Base-by-base conservation (phyloP, 1,284 basidiomycete species). In the Termitomyces sp. region DNA sequence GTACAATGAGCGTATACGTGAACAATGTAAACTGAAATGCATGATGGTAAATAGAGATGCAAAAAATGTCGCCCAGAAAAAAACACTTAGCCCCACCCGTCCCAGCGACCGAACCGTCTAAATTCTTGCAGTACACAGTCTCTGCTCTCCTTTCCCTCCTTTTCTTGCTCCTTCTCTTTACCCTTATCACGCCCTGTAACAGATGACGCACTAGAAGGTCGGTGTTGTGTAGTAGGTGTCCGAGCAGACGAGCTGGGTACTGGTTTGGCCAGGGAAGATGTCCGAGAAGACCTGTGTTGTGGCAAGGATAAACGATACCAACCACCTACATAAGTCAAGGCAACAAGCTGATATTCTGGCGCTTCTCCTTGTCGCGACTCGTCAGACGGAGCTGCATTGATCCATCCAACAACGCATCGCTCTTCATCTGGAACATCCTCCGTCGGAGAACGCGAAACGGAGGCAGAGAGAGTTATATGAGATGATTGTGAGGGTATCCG, bases 251-350 rank as follows among this genome's bases (percentile, higher is more conserved):
- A 78, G 28, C 69, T 69, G 33, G 73, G 61, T 34, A 55, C 56
- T 41, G 54, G 49, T 54, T 36, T 55, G 9, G 52, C 46, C n/a
- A 63, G 48, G 24, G 65, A 50, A 17, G 68, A 57, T 5, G 69
- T 44, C 0, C 65, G 51, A 9, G 60, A 55, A 10, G 64, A 57
- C 21, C 63, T 65, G 26, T 74, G 68, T 6, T 69, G 70, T 17
- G 92, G 91, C 30, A 95, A 71, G 12, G 86, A 81, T 8, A 96
- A 76, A 5, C 93, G 82, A 71, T 95, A 96, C 93, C 93, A 96
- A n/a, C 93, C 91, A 10, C 93, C 93, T 1, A 86, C 83, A 66
- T 86, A 94, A 0, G 92, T 96, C 58, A 96, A 72, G 3, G 90
- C 91, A 50, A 95, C 75, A 17, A 95, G 78, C 65, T 95, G 91